phyloP scores from a whole-genome alignment of 768 basidiomycete genomes.

The Russula abietina region DNA sequence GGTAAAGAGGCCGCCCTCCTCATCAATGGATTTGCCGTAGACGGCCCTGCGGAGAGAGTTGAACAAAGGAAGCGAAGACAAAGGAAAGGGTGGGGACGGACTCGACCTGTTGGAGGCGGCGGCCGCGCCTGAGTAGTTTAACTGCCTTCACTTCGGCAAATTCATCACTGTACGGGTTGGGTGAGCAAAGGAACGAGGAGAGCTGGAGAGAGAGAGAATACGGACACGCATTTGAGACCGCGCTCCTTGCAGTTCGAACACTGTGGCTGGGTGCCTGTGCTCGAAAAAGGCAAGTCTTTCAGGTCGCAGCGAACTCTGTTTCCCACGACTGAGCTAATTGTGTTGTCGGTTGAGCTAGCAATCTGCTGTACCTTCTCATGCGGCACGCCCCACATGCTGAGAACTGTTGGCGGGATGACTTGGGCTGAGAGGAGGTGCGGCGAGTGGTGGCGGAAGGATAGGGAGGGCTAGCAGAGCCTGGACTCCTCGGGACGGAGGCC shows the following conservation, averaged over 20 bases:
- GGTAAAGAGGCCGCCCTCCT: constrained; percentile 34
- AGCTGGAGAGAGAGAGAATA: constrained; percentile 23
- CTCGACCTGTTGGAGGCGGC: constrained; percentile 82
- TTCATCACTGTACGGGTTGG: constrained; percentile 58
- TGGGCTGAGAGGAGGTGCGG: constrained; percentile 43
- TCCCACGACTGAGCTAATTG: constrained; percentile 10
- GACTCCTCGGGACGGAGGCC: constrained; percentile 28
- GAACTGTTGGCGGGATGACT: constrained; percentile 77
- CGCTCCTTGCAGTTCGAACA: constrained; percentile 92
- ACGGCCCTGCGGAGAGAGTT: constrained; percentile 48
- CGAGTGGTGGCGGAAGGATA: constrained; percentile 35
- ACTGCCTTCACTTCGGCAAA: constrained; percentile 88
- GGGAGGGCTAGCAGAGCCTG: constrained; percentile 27
- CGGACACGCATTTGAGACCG: constrained; percentile 89
- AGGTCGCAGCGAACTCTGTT: constrained; percentile 87
- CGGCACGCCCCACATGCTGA: constrained; percentile 94
- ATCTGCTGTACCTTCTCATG: constrained; percentile 58
- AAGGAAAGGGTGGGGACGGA: constrained; percentile 35
- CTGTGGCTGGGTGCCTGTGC: constrained; percentile 39
- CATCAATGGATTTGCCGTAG: constrained; percentile 61
- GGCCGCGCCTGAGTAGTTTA: constrained; percentile 73
- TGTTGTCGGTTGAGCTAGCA: neutral
- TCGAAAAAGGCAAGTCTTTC: constrained; percentile 64
- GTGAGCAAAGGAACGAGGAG: constrained; percentile 12
- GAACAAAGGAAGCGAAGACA: constrained; percentile 10